Evolutionary conservation across 2,329 filamentous ascomycete genomes (phyloP), one percentile per base, ranked within the genome.

Genomic region (Cercospora zeina): DNA sequence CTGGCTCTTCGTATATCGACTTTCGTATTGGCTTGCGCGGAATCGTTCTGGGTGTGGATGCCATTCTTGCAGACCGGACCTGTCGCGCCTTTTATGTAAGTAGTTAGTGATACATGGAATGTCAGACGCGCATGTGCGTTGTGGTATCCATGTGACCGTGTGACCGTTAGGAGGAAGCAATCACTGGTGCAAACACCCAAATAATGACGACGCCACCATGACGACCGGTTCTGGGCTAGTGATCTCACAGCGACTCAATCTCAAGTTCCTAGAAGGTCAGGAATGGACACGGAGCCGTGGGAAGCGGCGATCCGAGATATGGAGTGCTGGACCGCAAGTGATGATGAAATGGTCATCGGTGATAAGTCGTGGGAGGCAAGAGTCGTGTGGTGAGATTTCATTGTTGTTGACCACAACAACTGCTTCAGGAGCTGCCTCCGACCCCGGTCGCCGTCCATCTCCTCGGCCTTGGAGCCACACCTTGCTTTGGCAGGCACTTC

Each of bases 1-100:
- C n/a, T 47, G 14, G 21, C 31, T 55, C 51, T 34, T 60, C 50
- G 50, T 50, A 49, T 36, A 54, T 51, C 16, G 57, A 56, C 54
- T 54, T 58, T 24, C 47, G 64, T 21, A 64, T 59, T 13, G 58
- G 63, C 54, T 65, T 66, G 31, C 65, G 63, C 33, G 58, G 63
- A 16, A 67, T 65, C 63, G 62, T 61, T 39, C 61, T 66, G 6
- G 65, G 63, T 37, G 64, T 64, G 4, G 65, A 61, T 36, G 65
- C 61, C 65, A 67, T 67, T 24, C 27, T 34, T 6, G 30, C n/a
- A n/a, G 30, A 31, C 30, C 14, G 11, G 27, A 53, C n/a, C 6
- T 53, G n/a, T 31, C n/a, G 27, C 49, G n/a, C 27, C 49, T 16
- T 14, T 14, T 30, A 30, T 19, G 27, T 31, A 31, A 16, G 30